Evolutionary conservation across 495 filamentous ascomycete genomes (phyloP), one percentile per base, ranked within the genome.

Genomic region (Xeromyces bisporus): DNA sequence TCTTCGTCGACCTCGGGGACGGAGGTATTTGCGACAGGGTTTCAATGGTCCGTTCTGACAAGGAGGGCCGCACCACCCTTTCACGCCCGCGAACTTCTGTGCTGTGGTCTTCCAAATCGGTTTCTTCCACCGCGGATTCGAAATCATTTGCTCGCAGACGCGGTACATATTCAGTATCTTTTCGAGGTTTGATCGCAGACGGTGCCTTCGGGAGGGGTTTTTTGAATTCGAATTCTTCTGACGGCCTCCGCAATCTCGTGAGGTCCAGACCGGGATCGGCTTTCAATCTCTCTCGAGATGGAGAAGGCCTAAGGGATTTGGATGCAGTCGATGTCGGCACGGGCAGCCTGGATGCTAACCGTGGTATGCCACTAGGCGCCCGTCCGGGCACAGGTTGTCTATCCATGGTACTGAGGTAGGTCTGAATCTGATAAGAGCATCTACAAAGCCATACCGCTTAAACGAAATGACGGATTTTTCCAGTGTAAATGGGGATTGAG

Each of bases 11-110:
- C 2, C 61, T 66, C 6, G 77, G 77, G 11, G 77, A 77, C 2
- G 73, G 62, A 2, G 76, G 70, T 13, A 80, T 62, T 28, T 64
- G 59, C 17, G 75, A 59, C 8, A 82, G 49, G 0, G 72, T 77
- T 37, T 78, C 74, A 20, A 77, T 69, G 7, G 77, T 77, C 24
- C 77, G 56, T 29, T 82, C 77, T 9, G 73, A 75, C 14, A 82
- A 50, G 1, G 76, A 80, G 14, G 71, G 67, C 16, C 51, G 38
- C 12, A 44, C 31, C 16, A 35, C 37, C 21, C 46, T 37, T 20
- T 31, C 23, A 42, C 58, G 48, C 25, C 55, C 48, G 26, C 61
- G 53, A 15, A 31, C 16, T 28, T 61, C 55, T 13, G 8, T 33
- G 12, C 15, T 23, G 5, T 46, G 48, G 23, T 43, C 43, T 18